A percentile compares a stretch with the other conserved stretches of the same genome.
Conservation (phyloP, 2,329 filamentous ascomycete genomes). For the Didymellaceae sp. region DNA sequence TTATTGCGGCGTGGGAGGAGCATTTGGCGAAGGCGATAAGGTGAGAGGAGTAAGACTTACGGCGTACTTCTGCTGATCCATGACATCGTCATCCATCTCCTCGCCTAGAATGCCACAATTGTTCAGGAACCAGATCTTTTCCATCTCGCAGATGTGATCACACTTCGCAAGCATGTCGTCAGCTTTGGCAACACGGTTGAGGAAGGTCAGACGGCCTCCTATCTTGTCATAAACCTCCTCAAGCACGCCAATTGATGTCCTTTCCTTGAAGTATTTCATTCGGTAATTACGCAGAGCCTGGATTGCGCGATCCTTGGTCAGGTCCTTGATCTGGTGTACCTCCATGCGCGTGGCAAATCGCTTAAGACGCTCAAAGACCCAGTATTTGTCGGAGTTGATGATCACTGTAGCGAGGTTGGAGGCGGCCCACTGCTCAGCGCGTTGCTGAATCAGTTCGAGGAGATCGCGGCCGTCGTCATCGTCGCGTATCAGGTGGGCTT, state of each 20-base stretch:
- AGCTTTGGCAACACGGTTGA: conserved; percentile 90
- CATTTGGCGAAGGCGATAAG: neutral
- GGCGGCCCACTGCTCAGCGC: conserved; percentile 95
- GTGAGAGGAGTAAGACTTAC: conserved; percentile 56
- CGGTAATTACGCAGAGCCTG: conserved; percentile 80
- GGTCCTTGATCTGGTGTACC: conserved; percentile 82
- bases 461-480: conserved; percentile 93
- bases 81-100: conserved; percentile 94
- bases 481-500: conserved; percentile 87
- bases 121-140: conserved; percentile 81
- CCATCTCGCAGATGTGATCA: conserved; percentile 71
- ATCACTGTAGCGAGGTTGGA: conserved; percentile 88
- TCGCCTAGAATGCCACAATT: conserved; percentile 76
- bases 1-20: too few relatives aligned
- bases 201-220: conserved; percentile 84
- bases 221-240: conserved; percentile 85
- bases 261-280: conserved; percentile 75
- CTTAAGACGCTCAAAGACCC: conserved; percentile 96
- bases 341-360: conserved; percentile 94
- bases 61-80: conserved; percentile 97
- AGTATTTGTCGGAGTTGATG: conserved; percentile 97
- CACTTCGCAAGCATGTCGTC: conserved; percentile 80
- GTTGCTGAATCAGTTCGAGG: conserved; percentile 91
- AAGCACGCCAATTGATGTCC: conserved; percentile 61
- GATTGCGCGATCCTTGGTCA: conserved; percentile 79